Percentiles rank a stretch among this genome's conserved stretches.
These are phyloP conservation scores for Globisporangium radiosum DNA, from an alignment of 352 stramenopile genomes.

Conservation along the genomic window DNA sequence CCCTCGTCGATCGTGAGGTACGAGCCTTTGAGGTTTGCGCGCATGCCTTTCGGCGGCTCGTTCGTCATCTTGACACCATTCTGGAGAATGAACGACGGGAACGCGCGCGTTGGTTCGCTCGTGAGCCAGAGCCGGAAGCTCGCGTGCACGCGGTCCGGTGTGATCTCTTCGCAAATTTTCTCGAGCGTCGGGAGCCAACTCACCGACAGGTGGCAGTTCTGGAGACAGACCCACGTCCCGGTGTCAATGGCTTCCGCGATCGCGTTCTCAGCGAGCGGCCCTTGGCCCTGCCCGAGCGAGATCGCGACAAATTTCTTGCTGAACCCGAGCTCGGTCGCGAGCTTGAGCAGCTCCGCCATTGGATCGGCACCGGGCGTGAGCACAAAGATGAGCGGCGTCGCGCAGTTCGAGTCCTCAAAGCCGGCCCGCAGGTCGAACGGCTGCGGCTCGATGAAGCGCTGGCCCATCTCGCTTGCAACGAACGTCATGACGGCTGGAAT, in stretches of 20 bases:
- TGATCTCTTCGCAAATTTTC: slow-evolving; percentile 92
- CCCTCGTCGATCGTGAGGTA: slow-evolving; percentile 79
- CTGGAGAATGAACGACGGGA: slow-evolving; percentile 92
- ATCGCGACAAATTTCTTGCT: slow-evolving; percentile 91
- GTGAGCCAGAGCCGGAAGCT: slow-evolving; percentile 94
- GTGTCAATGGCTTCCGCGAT: slow-evolving; percentile 92
- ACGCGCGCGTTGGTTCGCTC: slow-evolving; percentile 89
- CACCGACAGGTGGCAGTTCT: slow-evolving; percentile 95
- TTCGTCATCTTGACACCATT: slow-evolving; percentile 95
- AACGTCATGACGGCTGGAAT: slow-evolving; percentile 89
- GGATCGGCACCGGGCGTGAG: slow-evolving; percentile 92
- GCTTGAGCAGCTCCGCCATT: slow-evolving; percentile 91
- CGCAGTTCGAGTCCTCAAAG: slow-evolving; percentile 90
- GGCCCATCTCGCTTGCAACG: slow-evolving; percentile 84
- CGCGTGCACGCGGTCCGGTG: slow-evolving; percentile 85
- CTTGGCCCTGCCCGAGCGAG: slow-evolving; percentile 92
- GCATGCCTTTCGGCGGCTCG: slow-evolving; percentile 92
- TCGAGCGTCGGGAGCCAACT: slow-evolving; percentile 94
- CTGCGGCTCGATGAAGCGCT: slow-evolving; percentile 91
- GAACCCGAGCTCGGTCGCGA: slow-evolving; percentile 89
- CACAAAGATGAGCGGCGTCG: slow-evolving; percentile 95
- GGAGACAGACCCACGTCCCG: slow-evolving; percentile 92
- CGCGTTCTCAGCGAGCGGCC: slow-evolving; percentile 85
- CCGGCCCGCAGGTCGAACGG: slow-evolving; percentile 91
- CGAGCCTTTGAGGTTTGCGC: slow-evolving; percentile 91